Conservation (phyloP, 495 filamentous ascomycete genomes). For the Thermothielavioides terrestris region DNA sequence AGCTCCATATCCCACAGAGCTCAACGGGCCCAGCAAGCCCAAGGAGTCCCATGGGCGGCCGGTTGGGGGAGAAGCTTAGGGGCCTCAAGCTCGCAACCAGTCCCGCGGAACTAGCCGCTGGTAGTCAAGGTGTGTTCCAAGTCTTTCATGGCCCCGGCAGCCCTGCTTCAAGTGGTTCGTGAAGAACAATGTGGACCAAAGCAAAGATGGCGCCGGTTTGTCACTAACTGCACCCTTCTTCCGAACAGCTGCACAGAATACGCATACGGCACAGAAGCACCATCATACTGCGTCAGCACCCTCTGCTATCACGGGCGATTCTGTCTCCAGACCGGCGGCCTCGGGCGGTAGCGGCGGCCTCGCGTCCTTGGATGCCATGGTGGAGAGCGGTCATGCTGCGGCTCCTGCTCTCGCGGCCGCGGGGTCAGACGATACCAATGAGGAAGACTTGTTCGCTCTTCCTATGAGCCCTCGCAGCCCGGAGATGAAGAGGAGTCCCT, state of each 20-base stretch:
- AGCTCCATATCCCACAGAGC: slow-evolving; percentile 21
- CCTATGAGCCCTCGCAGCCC: slow-evolving; percentile 73
- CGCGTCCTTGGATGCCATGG: slow-evolving; percentile 39
- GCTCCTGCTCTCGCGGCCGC: slow-evolving; percentile 21
- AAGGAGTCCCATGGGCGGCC: slow-evolving; percentile 53
- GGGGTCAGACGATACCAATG: slow-evolving; percentile 31
- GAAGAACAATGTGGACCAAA: neutral
- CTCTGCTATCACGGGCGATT: neutral
- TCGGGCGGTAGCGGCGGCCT: slow-evolving; percentile 17
- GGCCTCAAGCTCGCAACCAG: slow-evolving; percentile 69
- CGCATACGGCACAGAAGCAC: slow-evolving; percentile 9
- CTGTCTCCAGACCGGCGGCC: neutral
- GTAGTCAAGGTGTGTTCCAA: slow-evolving; percentile 38
- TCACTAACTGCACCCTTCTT: slow-evolving; percentile 1
- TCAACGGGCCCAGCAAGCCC: slow-evolving; percentile 41
- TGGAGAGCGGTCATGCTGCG: slow-evolving; percentile 28
- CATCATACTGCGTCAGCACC: slow-evolving; percentile 3
- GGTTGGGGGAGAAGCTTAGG: slow-evolving; percentile 65
- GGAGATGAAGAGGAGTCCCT: slow-evolving; percentile 68
- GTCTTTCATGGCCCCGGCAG: too few species aligned
- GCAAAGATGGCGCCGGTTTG: neutral
- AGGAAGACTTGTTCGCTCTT: slow-evolving; percentile 72
- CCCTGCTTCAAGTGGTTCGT: too few species aligned
- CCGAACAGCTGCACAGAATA: slow-evolving; percentile 13
- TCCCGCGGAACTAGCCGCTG: slow-evolving; percentile 46